phyloP scores from a whole-genome alignment of 495 filamentous ascomycete species.

The Parmelia sp. region DNA sequence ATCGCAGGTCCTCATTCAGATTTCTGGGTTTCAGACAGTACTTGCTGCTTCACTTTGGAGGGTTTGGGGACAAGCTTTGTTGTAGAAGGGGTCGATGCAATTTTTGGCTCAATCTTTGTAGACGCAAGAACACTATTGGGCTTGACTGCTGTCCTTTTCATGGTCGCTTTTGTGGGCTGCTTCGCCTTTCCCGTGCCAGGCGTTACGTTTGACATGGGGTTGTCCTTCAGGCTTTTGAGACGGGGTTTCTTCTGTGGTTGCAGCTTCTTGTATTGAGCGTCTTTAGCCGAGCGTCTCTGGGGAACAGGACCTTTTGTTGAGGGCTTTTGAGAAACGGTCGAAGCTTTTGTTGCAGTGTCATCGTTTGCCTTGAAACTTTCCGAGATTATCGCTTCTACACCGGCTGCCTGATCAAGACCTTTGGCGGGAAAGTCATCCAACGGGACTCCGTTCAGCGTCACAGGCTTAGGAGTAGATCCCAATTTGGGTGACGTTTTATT shows the following conservation, averaged over 20 bases:
- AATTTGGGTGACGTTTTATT: constrained; percentile 1
- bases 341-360: constrained; percentile 10
- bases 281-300: constrained; percentile 7
- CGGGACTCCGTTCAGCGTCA: constrained; percentile 16
- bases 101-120: not conserved
- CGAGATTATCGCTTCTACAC: not conserved
- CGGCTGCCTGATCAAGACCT: constrained; percentile 5
- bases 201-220: not conserved
- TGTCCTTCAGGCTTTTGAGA: not conserved
- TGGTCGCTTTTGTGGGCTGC: not conserved
- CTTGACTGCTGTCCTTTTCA: not conserved
- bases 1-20: not conserved
- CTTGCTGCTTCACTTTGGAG: constrained; percentile 3
- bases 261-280: constrained; percentile 3
- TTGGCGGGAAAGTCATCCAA: constrained; percentile 13
- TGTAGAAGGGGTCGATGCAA: not conserved
- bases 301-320: constrained; percentile 11
- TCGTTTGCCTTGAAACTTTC: not conserved
- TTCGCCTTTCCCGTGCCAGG: not conserved
- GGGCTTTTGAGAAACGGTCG: constrained; percentile 5
- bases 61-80: not conserved
- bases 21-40: constrained; percentile 1
- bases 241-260: not conserved
- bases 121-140: not conserved
- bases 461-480: not conserved